Evolutionary conservation across 2,329 filamentous ascomycete genomes (phyloP).

Genomic region (Ramularia endophylla): DNA sequence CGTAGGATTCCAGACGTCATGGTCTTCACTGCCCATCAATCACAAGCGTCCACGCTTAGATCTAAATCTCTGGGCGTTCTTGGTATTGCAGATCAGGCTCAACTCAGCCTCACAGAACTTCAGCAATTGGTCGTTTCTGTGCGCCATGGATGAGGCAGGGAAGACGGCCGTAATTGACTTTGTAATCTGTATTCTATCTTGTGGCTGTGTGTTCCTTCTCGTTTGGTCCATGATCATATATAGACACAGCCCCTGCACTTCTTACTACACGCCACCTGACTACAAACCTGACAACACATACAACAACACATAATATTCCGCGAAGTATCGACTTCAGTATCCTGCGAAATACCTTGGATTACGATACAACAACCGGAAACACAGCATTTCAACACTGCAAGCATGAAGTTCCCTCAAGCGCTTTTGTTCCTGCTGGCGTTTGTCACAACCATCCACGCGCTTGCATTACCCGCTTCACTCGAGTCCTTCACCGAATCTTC

Average conservation of each 20-base stretch:
- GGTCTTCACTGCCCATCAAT: background rate
- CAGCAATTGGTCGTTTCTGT: background rate
- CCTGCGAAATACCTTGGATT: background rate
- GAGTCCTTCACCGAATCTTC: constrained; percentile 29
- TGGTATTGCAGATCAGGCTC: too few species aligned
- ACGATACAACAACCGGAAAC: constrained; percentile 2
- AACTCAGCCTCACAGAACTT: too few species aligned
- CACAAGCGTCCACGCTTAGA: too few species aligned
- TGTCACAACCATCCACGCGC: constrained; percentile 27
- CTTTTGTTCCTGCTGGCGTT: constrained; percentile 26
- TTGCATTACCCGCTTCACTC: constrained; percentile 26
- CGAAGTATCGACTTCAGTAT: background rate
- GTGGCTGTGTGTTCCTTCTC: too few species aligned
- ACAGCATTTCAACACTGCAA: constrained; percentile 11
- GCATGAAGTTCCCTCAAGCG: constrained; percentile 25
- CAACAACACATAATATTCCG: background rate
- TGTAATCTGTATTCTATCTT: too few species aligned
- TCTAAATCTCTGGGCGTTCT: background rate
- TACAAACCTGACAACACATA: too few species aligned
- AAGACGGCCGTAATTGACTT: too few species aligned
- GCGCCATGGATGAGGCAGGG: constrained; percentile 1
- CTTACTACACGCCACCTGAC: background rate
- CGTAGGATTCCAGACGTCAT: background rate
- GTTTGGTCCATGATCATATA: background rate
- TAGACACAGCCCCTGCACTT: background rate